Evolutionary conservation across 371 early-diverging fungal species (phyloP), one percentile per base, ranked within the genome.

Genomic region (Mucor plumbeus): DNA sequence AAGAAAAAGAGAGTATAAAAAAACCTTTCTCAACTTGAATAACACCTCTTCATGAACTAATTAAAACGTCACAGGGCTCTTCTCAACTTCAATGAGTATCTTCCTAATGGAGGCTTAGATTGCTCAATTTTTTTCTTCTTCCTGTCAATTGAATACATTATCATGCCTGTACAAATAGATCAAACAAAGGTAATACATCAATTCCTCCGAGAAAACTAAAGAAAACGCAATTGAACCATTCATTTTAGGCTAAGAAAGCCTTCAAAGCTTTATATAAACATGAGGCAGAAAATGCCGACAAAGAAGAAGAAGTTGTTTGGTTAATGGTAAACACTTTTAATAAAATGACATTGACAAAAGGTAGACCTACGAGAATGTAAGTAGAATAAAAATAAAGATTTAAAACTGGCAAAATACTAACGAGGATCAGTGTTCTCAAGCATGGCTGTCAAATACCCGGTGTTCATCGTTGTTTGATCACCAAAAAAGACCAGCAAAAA

Each of bases 401-500:
- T 38, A 9, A 58, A 17, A 21, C 7, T 11, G 19, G 0, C 19
- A 3, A 0, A 13, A 4, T 38, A 39, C 21, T 58, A 39, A 58
- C 21, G 5, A n/a, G 4, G 41, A 33, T 26, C 63, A 83, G 84
- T 63, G 71, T 69, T 21, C 65, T 84, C 48, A 78, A 80, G 40
- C 81, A 84, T 63, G 72, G 80, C 4, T 59, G 77, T 40, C 80
- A 79, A 53, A 59, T 67, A 53, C 69, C 78, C 8, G 80, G 74
- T 14, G 71, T 80, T 1, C 76, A 67, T 44, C 73, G 97, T 13
- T 96, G 96, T 72, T 72, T 97, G 62, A 86, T 97, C 67, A 91
- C 91, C 31, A 94, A 93, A 78, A 94, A 92, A 63, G 90, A 93
- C n/a, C 91, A 93, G 73, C 75, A 85, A 63, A 85, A 86, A 13